Base-by-base conservation (phyloP, 129 eudicot species). In the Flaveria robusta region DNA sequence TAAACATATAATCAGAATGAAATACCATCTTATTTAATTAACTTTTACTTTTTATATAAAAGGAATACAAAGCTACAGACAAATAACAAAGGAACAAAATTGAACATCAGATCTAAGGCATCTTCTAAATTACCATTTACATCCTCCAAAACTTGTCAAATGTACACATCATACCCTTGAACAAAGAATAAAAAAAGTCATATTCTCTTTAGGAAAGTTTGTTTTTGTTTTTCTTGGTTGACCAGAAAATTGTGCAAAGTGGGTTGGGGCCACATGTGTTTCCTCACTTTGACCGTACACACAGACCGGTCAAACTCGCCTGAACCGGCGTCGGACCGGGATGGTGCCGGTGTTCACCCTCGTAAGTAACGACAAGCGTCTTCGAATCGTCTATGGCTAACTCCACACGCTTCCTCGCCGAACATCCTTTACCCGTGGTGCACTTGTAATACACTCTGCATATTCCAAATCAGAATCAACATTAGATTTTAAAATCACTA, bases 361-460 rank as follows among this genome's bases (percentile, higher is more conserved):
- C 93, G 85, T 92, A 92, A 1, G 96, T 92, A 14, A 92, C 89
- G 1, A 92, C 56, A 70, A 92, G 81, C 85, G 87, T 85, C 83
- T 89, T 79, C 3, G 98, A 91, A 83, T 87, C 93, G 34, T 85
- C 85, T n/a, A 47, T 18, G 0, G 86, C 81, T 75, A 89, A 76
- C 82, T 87, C 97, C 77, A 92, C 97, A 51, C 87, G 85, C 80
- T 92, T 92, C 77, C 87, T 87, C 67, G 97, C 97, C 18, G 93
- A 91, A 47, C 98, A 92, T 18, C 96, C 93, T 20, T 84, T 75
- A 15, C 81, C 83, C 50, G 88, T 89, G 9, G 83, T 92, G 64
- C 98, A 92, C 71, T 81, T 92, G 77, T 92, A 92, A 39, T 92
- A 89, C 9, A 91, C 96, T 82, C 97, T 89, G 96, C 74, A 62